phyloP scores from a whole-genome alignment of 352 stramenopile genomes.

The Phytophthora niederhauseri region DNA sequence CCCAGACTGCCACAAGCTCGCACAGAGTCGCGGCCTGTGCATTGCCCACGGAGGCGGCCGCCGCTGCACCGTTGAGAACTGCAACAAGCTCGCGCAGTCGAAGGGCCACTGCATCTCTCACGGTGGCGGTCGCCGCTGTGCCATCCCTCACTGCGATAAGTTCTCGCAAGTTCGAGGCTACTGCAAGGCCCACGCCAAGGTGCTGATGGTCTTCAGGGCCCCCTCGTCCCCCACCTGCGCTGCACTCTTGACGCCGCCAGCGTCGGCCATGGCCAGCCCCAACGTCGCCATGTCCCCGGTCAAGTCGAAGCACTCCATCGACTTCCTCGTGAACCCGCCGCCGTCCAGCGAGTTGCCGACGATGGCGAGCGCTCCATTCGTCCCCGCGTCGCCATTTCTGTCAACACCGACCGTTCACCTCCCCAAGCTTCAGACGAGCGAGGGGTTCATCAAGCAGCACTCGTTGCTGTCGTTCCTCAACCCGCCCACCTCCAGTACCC shows the following conservation, averaged over 20 bases:
- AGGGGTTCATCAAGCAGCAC: constrained; percentile 11
- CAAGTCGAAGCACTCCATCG: constrained; percentile 55
- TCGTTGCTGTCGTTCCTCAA: constrained; percentile 40
- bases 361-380: not conserved
- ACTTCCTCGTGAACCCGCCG: constrained; percentile 57
- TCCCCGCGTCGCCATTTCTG: constrained; percentile 3
- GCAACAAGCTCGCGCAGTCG: constrained; percentile 74
- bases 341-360: constrained; percentile 8
- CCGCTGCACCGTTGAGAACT: constrained; percentile 68
- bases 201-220: constrained; percentile 41
- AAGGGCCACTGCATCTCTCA: constrained; percentile 83
- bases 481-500: not conserved
- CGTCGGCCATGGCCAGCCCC: constrained; percentile 6
- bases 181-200: constrained; percentile 83
- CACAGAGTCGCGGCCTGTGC: constrained; percentile 71
- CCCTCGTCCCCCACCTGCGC: constrained; percentile 30
- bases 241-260: constrained; percentile 23
- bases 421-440: constrained; percentile 6
- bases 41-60: constrained; percentile 77
- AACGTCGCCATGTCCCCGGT: constrained; percentile 28
- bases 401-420: not conserved
- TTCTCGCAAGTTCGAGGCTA: constrained; percentile 84
- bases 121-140: constrained; percentile 70
- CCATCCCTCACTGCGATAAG: constrained; percentile 73
- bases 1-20: constrained; percentile 74